Percentiles rank a stretch among this genome's conserved stretches.
These are phyloP conservation scores for Cenchrus fungigraminus DNA, from an alignment of 176 grass and related monocot genomes.

Conservation along the genomic window DNA sequence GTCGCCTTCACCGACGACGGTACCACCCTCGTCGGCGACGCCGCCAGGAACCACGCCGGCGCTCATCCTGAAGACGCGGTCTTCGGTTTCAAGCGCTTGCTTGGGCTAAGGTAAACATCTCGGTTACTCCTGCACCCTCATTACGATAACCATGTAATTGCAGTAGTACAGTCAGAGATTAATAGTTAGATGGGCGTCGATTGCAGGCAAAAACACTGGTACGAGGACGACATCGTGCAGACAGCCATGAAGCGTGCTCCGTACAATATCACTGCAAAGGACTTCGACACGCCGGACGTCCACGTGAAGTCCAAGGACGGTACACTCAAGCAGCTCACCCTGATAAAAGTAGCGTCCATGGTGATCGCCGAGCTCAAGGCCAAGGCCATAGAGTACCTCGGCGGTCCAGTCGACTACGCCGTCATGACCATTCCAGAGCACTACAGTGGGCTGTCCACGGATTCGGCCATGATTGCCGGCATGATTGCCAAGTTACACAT, in stretches of 20 bases:
- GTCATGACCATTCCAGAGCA: too few species aligned
- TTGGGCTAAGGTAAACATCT: neutral
- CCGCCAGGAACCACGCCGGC: neutral
- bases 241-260: neutral
- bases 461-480: too few species aligned
- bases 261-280: neutral
- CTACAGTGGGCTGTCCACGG: too few species aligned
- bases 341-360: neutral
- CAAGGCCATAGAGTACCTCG: neutral
- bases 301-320: neutral
- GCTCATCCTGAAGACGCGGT: neutral
- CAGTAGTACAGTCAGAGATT: neutral
- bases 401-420: neutral
- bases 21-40: conserved; percentile 6
- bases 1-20: conserved; percentile 16
- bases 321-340: neutral
- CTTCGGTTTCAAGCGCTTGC: conserved; percentile 23
- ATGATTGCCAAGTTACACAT: too few species aligned
- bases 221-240: neutral
- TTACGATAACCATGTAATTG: neutral
- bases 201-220: neutral
- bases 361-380: neutral
- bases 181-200: neutral
- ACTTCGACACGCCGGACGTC: neutral
- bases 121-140: neutral